These are phyloP conservation scores for Sporobolomyces pararoseus DNA, from an alignment of 768 basidiomycete species.

Conservation along the genomic window DNA sequence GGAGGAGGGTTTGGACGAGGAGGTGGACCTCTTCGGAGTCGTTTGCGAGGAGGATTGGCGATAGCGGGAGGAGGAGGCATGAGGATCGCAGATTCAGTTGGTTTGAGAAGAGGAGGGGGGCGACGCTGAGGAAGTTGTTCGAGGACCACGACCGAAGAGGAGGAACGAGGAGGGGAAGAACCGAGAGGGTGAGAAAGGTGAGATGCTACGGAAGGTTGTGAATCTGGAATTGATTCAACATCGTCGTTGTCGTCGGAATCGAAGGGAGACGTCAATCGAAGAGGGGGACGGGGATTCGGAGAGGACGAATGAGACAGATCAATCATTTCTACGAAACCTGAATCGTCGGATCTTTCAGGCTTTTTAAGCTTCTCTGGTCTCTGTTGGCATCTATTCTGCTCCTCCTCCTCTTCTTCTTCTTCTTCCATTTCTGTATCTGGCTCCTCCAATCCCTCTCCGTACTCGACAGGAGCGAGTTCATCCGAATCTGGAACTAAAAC, in stretches of 20 bases:
- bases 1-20: neutral
- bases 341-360: constrained; percentile 18
- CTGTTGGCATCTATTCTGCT: too few relatives aligned
- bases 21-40: constrained; percentile 12
- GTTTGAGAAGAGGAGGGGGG: neutral
- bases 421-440: constrained; percentile 2
- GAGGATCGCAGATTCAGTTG: constrained; percentile 9
- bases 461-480: neutral
- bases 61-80: constrained; percentile 24
- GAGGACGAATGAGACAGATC: constrained; percentile 6
- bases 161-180: neutral
- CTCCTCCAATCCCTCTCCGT: neutral
- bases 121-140: neutral
- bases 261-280: too few relatives aligned
- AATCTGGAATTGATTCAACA: neutral
- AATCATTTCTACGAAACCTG: constrained; percentile 19
- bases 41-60: neutral
- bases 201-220: constrained; percentile 1
- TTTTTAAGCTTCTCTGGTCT: neutral
- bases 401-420: neutral
- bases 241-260: neutral
- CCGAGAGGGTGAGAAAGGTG: constrained; percentile 7
- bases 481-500: constrained; percentile 24
- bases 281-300: neutral
- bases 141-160: neutral